Evolutionary conservation across 129 eudicot genomes (phyloP), one percentile per base, ranked within the genome.

Genomic region (Chrysanthemum seticuspe): DNA sequence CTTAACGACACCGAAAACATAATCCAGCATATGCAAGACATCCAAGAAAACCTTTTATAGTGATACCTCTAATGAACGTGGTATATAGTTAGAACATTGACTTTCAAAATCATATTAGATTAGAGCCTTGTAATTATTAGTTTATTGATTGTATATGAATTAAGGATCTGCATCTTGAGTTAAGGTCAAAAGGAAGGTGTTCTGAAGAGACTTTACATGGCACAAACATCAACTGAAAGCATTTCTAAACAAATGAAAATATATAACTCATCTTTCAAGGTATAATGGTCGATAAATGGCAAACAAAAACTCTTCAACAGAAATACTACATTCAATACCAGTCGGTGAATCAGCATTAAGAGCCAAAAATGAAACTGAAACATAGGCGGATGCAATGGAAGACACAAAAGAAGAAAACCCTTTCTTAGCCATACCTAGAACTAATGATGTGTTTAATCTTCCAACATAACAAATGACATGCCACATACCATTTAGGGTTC

Each of bases 301-400:
- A 70, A 31, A 53, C 5, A 7, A 19, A 9, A 8, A 54, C 19
- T 71, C 19, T 49, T 36, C 44, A 57, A 71, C 56, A 34, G 23
- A 55, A 70, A 70, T 40, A 55, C 40, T 71, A 36, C 55, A 57
- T 23, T 27, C 18, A 48, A 67, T 16, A n/a, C 44, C 48, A 53
- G 71, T 67, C 40, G 7, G 71, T 18, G 18, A 55, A 47, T 65
- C 68, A 64, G 52, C 70, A 64, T 15, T 16, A 4, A 47, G 56
- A 34, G 50, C 56, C 71, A 67, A 66, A 66, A 48, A 45, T 66
- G 71, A 66, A 29, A 66, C 55, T 31, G 27, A 54, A 47, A 67
- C 48, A 49, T 19, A 34, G 21, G 14, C 13, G n/a, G n/a, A 68
- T 68, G 73, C n/a, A 50, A 40, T 40, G 2, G 10, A 40, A 40